Conservation (phyloP, 257 asterid genomes). For the Avicennia marina region DNA sequence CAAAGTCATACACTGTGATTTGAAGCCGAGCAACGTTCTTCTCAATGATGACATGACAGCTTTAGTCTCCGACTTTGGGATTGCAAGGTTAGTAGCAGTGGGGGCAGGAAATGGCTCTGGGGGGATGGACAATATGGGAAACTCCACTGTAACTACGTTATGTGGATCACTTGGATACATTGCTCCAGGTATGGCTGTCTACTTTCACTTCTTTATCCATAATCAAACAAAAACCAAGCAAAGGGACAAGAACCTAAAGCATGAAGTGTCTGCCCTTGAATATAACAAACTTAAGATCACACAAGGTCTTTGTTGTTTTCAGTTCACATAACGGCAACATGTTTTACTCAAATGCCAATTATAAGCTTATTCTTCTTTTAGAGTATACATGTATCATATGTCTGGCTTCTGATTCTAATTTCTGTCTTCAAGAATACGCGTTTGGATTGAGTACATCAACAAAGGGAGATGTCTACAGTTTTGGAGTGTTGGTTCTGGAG, state of each 20-base stretch:
- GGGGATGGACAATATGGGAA: conserved; percentile 40
- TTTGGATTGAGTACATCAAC: conserved; percentile 42
- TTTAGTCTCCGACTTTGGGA: conserved; percentile 73
- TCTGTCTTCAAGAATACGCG: conserved; percentile 37
- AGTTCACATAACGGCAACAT: no score
- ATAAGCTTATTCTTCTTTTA: no score
- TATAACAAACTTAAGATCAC: no score
- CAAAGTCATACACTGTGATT: conserved; percentile 73
- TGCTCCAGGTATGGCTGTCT: conserved; percentile 98
- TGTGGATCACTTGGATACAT: conserved; percentile 84
- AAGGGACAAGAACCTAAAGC: no score
- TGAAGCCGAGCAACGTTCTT: conserved; percentile 83
- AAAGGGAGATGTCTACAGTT: conserved; percentile 56
- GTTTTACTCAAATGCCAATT: no score
- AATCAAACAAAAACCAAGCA: no score
- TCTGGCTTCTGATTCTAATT: no score
- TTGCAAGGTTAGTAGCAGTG: conserved; percentile 51
- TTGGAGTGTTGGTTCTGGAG: conserved; percentile 53
- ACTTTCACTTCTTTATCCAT: no score
- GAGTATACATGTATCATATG: no score
- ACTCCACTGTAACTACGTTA: conserved; percentile 61
- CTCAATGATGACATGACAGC: conserved; percentile 70
- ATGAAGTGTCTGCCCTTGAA: no score
- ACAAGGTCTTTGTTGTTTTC: no score
- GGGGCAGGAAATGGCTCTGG: conserved; percentile 18